phyloP scores from a whole-genome alignment of 495 filamentous ascomycete genomes.

The Amniculicola lignicola region DNA sequence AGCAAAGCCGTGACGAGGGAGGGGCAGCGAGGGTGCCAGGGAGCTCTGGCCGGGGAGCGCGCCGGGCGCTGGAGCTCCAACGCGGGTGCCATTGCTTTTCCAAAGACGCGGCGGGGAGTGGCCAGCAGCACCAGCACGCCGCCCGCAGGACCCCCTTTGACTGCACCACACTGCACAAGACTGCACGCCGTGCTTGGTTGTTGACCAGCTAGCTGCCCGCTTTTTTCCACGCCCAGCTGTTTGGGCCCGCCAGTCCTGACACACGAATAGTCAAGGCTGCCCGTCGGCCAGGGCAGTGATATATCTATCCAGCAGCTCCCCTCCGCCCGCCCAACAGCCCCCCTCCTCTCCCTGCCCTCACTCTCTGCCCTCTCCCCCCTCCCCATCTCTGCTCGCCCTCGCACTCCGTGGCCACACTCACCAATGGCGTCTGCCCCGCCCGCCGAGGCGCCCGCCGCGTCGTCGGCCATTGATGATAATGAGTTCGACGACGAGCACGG shows the following conservation, averaged over 20 bases:
- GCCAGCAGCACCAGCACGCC: too few species aligned
- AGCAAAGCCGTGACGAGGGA: too few species aligned
- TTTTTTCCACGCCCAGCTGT: neutral
- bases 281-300: too few species aligned
- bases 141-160: neutral
- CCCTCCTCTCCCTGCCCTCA: constrained; percentile 2
- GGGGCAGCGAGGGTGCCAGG: constrained; percentile 33
- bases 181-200: neutral
- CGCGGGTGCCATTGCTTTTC: constrained; percentile 30
- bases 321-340: too few species aligned
- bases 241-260: too few species aligned
- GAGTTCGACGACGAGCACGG: constrained; percentile 29
- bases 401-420: neutral
- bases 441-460: constrained; percentile 6
- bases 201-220: constrained; percentile 15
- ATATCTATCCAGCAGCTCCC: too few species aligned
- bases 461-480: constrained; percentile 24
- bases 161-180: neutral
- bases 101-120: neutral
- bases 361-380: neutral
- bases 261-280: too few species aligned
- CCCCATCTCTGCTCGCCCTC: neutral
- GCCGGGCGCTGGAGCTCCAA: constrained; percentile 10
- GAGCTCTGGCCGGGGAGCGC: constrained; percentile 31
- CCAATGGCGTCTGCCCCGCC: constrained; percentile 14